phyloP scores from a whole-genome alignment of 2,329 filamentous ascomycete genomes.

The Alternaria sp. region DNA sequence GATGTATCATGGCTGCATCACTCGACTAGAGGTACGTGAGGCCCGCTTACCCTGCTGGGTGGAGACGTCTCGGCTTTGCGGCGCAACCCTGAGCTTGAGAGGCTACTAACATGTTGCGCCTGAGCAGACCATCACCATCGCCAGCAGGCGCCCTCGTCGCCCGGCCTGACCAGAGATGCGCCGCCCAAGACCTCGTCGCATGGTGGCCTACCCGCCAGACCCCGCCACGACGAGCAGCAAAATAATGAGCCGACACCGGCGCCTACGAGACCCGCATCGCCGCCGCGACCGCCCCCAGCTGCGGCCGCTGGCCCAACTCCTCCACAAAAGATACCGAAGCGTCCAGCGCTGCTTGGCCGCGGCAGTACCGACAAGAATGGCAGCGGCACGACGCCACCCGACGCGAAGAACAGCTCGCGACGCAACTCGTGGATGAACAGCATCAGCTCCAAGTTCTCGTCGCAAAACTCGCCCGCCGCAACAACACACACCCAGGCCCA shows the following conservation, averaged over 20 bases:
- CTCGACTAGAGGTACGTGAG: constrained; percentile 80
- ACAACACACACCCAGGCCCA: constrained; percentile 43
- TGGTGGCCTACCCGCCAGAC: constrained; percentile 32
- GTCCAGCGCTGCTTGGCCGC: constrained; percentile 53
- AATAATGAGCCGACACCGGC: constrained; percentile 17
- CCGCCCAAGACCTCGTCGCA: constrained; percentile 46
- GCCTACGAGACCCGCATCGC: constrained; percentile 35
- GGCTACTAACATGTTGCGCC: constrained; percentile 24
- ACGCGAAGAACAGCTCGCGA: constrained; percentile 51
- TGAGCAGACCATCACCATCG: constrained; percentile 45
- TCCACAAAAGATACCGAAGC: constrained; percentile 40
- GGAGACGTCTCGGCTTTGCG: constrained; percentile 27
- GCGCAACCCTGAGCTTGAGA: constrained; percentile 15
- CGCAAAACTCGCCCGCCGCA: constrained; percentile 50
- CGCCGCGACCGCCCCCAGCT: constrained; percentile 28
- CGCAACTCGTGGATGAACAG: constrained; percentile 90
- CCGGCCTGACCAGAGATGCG: constrained; percentile 40
- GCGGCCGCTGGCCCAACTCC: constrained; percentile 19
- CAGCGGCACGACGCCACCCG: constrained; percentile 36
- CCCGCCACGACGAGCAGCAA: constrained; percentile 23
- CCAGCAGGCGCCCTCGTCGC: constrained; percentile 45
- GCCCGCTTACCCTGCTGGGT: constrained; percentile 33
- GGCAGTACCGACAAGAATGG: constrained; percentile 46
- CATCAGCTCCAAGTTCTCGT: constrained; percentile 90
- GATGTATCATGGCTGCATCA: constrained; percentile 94